Conservation (phyloP, 768 basidiomycete species). For the Mycena metata region DNA sequence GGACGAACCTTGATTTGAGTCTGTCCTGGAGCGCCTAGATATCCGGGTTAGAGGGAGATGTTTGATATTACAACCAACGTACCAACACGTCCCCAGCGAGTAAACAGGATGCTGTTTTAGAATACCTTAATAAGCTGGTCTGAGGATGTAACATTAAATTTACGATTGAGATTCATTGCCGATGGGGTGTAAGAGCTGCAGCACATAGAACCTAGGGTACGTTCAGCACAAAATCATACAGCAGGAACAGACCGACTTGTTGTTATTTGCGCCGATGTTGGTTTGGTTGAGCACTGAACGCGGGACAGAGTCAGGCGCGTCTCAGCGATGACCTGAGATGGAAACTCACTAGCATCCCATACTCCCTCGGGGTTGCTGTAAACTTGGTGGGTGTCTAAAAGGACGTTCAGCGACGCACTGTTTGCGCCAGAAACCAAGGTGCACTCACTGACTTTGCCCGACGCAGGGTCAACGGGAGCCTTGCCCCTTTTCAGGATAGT, state of each 20-base stretch:
- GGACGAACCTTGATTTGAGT: constrained; percentile 60
- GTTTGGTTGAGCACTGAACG: constrained; percentile 67
- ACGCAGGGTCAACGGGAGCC: constrained; percentile 67
- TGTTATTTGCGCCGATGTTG: constrained; percentile 60
- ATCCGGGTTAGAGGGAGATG: too few relatives aligned
- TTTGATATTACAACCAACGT: too few relatives aligned
- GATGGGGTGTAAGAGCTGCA: constrained; percentile 68
- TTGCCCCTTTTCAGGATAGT: constrained; percentile 66
- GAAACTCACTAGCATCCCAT: constrained; percentile 63
- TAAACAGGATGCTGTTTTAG: constrained; percentile 61
- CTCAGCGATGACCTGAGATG: not conserved
- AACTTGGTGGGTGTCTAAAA: constrained; percentile 65
- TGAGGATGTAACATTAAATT: too few relatives aligned
- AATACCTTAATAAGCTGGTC: too few relatives aligned
- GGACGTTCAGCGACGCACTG: not conserved
- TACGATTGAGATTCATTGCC: constrained; percentile 52
- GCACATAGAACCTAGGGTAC: constrained; percentile 64
- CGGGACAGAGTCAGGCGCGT: not conserved
- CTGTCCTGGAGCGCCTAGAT: constrained; percentile 60
- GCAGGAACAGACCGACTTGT: constrained; percentile 57
- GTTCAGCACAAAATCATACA: not conserved
- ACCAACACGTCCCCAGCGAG: constrained; percentile 73
- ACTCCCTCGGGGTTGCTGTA: constrained; percentile 54
- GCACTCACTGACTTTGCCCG: constrained; percentile 60
- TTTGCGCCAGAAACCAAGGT: not conserved